phyloP scores from a whole-genome alignment of 2,329 filamentous ascomycete genomes.

The Endocalyx cinctus region DNA sequence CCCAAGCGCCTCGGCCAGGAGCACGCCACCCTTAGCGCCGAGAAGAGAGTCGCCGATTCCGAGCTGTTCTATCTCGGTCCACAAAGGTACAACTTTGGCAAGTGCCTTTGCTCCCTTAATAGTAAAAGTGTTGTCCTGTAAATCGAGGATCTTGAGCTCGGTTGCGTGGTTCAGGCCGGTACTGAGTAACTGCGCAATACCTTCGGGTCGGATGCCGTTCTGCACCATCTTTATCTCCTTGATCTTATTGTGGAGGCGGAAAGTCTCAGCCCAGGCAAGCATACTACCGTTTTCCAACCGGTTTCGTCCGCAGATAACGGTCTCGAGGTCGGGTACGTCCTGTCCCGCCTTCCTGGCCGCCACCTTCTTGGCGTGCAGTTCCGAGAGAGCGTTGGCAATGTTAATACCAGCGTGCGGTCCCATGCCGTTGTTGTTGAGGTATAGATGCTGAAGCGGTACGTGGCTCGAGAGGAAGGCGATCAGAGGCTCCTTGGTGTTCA shows the following conservation, averaged over 20 bases:
- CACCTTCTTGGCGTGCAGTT: constrained; percentile 79
- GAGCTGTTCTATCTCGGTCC: constrained; percentile 74
- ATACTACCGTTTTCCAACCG: constrained; percentile 94
- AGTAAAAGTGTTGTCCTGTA: constrained; percentile 98
- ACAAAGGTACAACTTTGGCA: constrained; percentile 67
- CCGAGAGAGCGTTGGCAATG: constrained; percentile 80
- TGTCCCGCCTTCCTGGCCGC: constrained; percentile 67
- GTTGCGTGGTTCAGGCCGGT: constrained; percentile 70
- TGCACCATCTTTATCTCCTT: constrained; percentile 95
- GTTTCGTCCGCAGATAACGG: constrained; percentile 96
- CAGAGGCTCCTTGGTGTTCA: constrained; percentile 89
- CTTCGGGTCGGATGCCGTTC: constrained; percentile 93
- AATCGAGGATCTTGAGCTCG: constrained; percentile 70
- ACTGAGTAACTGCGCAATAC: constrained; percentile 75
- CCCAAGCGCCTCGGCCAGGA: constrained; percentile 68
- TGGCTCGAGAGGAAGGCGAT: constrained; percentile 88
- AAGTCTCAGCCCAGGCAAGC: constrained; percentile 88
- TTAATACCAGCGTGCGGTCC: constrained; percentile 86
- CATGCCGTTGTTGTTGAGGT: constrained; percentile 97
- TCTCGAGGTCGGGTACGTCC: constrained; percentile 79
- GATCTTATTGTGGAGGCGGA: constrained; percentile 75
- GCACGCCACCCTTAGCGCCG: constrained; percentile 68
- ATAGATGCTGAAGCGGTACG: constrained; percentile 85
- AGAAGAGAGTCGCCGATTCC: constrained; percentile 87
- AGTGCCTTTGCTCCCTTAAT: constrained; percentile 72